A percentile compares a stretch with the other conserved stretches of the same genome.
These are phyloP conservation scores for Microsporum ferrugineum DNA, from an alignment of 2,329 filamentous ascomycete genomes.

Conservation along the genomic window DNA sequence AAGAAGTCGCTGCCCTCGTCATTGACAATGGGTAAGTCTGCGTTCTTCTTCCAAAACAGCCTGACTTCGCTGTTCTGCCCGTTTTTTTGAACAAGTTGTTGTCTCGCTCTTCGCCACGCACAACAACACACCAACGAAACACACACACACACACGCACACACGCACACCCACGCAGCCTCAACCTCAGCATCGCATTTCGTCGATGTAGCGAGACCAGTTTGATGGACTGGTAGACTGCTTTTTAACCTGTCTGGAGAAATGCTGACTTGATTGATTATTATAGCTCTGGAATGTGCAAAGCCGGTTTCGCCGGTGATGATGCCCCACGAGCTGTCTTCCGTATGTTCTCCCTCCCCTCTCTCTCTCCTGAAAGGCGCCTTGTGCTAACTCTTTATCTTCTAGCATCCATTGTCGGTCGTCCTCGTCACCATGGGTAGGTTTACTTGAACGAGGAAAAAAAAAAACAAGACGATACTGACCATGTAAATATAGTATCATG, in stretches of 20 bases:
- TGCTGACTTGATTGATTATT: constrained; percentile 15
- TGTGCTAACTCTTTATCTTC: constrained; percentile 6
- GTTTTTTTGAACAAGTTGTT: neutral
- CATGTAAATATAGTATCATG: constrained; percentile 67
- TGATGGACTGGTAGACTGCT: neutral
- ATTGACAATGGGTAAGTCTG: constrained; percentile 99
- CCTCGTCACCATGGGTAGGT: constrained; percentile 96
- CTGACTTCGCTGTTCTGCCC: constrained; percentile 17
- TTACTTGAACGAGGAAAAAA: neutral
- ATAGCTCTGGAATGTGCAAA: constrained; percentile 99
- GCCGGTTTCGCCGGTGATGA: constrained; percentile 99
- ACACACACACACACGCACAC: neutral
- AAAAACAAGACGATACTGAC: no score
- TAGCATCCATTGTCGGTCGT: constrained; percentile 98
- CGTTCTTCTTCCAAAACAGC: constrained; percentile 21
- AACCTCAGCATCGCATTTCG: neutral
- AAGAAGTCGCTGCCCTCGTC: constrained; percentile 99
- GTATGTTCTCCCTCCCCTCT: constrained; percentile 55
- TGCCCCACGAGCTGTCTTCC: constrained; percentile 99
- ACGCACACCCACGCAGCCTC: neutral
- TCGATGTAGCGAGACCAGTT: neutral
- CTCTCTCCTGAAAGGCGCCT: neutral
- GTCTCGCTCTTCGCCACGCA: constrained; percentile 2
- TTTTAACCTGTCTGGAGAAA: neutral
- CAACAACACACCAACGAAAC: neutral